Evolutionary conservation across 2,329 filamentous ascomycete species (phyloP), one percentile per base, ranked within the genome.

Genomic region (Pestalotiopsis sp.): DNA sequence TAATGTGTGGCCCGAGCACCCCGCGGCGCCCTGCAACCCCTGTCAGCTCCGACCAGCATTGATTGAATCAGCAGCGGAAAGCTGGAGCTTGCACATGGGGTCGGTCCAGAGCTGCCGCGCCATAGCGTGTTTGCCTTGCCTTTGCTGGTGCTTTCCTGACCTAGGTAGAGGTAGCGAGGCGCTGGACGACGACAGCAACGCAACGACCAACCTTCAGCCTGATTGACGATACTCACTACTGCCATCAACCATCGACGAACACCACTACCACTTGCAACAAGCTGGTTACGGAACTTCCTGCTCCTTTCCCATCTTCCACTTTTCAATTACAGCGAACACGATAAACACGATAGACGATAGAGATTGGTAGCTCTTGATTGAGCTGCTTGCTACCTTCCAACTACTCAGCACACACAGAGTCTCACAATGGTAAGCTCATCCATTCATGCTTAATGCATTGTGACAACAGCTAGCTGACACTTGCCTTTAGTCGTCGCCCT

Each of bases 401-500:
- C 25, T 45, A 57, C 25, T 45, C 60, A n/a, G 25, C 25, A 66
- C 56, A 62, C 39, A 25, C 41, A 31, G 20, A 41, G 62, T 20
- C 14, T 52, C 41, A 73, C 71, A 73, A 78, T 78, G 76, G 81
- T 82, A 77, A 79, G 78, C 68, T 71, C 25, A 57, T 23, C 20
- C 31, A 41, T 62, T n/a, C 38, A 7, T 13, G 31, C 49, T 63
- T 39, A 17, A 45, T 39, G 70, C 68, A 69, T 71, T 64, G 62
- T 25, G 58, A 71, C 66, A 64, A 71, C 68, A 74, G 70, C 60
- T 71, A 77, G 78, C 80, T 82, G 78, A 78, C 77, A 57, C 59
- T 67, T 39, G 66, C 66, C 70, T 41, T 45, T 25, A 97, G 94
- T 91, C 91, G 80, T 96, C 93, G 74, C 95, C 94, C 75, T 97